Percentiles rank a stretch among this genome's conserved stretches.
Conservation (phyloP, 1,139 yeast genomes). For the Geotrichum siamense region DNA sequence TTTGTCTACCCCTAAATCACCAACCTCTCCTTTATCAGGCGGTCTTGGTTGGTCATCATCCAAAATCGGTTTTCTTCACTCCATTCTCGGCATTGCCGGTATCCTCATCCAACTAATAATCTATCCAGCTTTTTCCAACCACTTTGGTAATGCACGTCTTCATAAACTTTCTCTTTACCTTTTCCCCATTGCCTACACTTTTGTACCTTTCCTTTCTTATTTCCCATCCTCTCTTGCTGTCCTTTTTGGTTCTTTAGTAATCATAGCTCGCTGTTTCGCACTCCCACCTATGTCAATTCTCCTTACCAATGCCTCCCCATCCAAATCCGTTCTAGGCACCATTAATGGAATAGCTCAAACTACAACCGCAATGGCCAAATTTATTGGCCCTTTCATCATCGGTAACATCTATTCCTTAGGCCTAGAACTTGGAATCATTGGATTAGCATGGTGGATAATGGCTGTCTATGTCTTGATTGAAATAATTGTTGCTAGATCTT, state of each 20-base stretch:
- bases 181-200: slow-evolving; percentile 45
- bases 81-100: slow-evolving; percentile 51
- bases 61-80: slow-evolving; percentile 48
- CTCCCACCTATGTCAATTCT: slow-evolving; percentile 32
- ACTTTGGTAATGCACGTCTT: slow-evolving; percentile 42
- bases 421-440: slow-evolving; percentile 40
- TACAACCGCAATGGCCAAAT: slow-evolving; percentile 47
- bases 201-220: slow-evolving; percentile 40
- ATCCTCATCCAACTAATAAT: slow-evolving; percentile 44
- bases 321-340: slow-evolving; percentile 25
- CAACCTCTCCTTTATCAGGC: slow-evolving; percentile 36
- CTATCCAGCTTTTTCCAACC: slow-evolving; percentile 50
- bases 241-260: slow-evolving; percentile 13
- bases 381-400: slow-evolving; percentile 50
- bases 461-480: slow-evolving; percentile 30
- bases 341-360: slow-evolving; percentile 31
- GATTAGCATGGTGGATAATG: slow-evolving; percentile 48
- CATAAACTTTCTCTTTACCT: slow-evolving; percentile 40
- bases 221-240: slow-evolving; percentile 30
- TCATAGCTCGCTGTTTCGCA: slow-evolving; percentile 29
- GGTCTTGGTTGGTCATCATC: slow-evolving; percentile 44
- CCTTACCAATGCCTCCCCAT: slow-evolving; percentile 30
- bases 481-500: slow-evolving; percentile 23
- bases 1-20: slow-evolving; percentile 44
- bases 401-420: slow-evolving; percentile 46